These are phyloP conservation scores for Porpolomopsis calyptriformis DNA, from an alignment of 768 basidiomycete species.

Conservation along the genomic window DNA sequence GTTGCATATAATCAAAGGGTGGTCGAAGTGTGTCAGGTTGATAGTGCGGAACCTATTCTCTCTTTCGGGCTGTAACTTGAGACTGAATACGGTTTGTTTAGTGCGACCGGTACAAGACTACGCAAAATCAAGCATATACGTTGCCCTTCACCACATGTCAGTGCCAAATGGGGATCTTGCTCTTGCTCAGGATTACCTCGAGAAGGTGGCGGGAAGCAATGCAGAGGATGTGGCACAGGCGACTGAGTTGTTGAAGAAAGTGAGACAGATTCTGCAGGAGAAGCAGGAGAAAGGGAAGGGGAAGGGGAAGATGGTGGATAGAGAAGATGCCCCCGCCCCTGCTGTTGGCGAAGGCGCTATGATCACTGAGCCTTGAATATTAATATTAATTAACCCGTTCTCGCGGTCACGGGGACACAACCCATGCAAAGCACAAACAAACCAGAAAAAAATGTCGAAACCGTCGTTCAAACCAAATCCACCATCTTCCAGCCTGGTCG, in stretches of 20 bases:
- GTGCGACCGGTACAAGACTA: slow-evolving; percentile 68
- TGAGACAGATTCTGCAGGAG: slow-evolving; percentile 31
- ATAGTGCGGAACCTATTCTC: slow-evolving; percentile 33
- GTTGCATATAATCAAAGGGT: slow-evolving; percentile 74
- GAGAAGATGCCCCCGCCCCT: not conserved
- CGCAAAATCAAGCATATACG: slow-evolving; percentile 73
- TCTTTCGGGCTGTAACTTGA: slow-evolving; percentile 5
- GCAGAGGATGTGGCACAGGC: slow-evolving; percentile 72
- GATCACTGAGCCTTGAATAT: not conserved
- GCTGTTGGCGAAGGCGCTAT: not conserved
- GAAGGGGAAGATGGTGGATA: slow-evolving; percentile 1
- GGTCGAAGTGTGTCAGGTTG: slow-evolving; percentile 58
- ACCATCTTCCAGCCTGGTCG: not conserved
- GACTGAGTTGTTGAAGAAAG: slow-evolving; percentile 54
- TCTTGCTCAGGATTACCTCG: slow-evolving; percentile 64
- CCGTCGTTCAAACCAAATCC: not conserved
- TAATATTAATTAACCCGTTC: slow-evolving; percentile 1
- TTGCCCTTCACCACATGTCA: slow-evolving; percentile 69
- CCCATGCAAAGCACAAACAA: slow-evolving; percentile 8
- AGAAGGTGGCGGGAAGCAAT: slow-evolving; percentile 67
- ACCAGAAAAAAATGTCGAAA: slow-evolving; percentile 3
- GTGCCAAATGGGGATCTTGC: slow-evolving; percentile 52
- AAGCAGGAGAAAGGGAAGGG: slow-evolving; percentile 13
- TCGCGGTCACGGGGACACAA: slow-evolving; percentile 7
- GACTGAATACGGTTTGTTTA: slow-evolving; percentile 21